Evolutionary conservation across 371 early-diverging fungal species (phyloP), one percentile per base, ranked within the genome.

Genomic region (Mucor sp.): DNA sequence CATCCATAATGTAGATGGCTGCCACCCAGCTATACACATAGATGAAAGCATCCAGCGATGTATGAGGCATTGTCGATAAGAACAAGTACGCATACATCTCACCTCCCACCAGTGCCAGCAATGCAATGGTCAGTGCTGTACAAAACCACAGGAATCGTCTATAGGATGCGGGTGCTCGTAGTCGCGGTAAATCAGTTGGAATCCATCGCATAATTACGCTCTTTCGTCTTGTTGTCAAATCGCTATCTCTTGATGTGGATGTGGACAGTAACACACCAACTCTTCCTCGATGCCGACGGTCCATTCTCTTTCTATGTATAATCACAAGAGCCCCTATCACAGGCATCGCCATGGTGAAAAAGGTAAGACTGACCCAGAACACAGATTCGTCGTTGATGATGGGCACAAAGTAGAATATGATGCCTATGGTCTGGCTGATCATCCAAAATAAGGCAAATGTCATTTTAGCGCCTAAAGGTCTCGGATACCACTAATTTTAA

Each of bases 11-110:
- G 62, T 88, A 89, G 68, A 92, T 85, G 12, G 86, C 88, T 15
- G 77, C 84, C 8, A 90, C 86, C 91, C 91, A 91, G 23, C 90
- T 76, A 65, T 92, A 92, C 32, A 91, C 89, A 69, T 91, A 92
- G 44, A 86, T 64, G 43, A 92, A 77, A 3, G 85, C 88, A 60
- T 88, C 90, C 14, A 82, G 63, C 0, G 88, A 79, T 3, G 75
- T 83, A 66, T 87, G 91, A 4, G 90, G 85, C 15, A 81, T 63
- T 4, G 86, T 78, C 3, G 79, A 69, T n/a, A 88, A 70, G 62
- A 84, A 92, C 17, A 80, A 65, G 27, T 86, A 81, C 0, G 91
- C 91, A 64, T 91, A 89, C 30, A 82, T 77, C 68, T 90, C 90
- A 72, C 91, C 92, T n/a, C 89, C 84, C 2, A 87, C 77, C n/a